Conservation (phyloP, 768 basidiomycete genomes). For the Termitomyces sp. region DNA sequence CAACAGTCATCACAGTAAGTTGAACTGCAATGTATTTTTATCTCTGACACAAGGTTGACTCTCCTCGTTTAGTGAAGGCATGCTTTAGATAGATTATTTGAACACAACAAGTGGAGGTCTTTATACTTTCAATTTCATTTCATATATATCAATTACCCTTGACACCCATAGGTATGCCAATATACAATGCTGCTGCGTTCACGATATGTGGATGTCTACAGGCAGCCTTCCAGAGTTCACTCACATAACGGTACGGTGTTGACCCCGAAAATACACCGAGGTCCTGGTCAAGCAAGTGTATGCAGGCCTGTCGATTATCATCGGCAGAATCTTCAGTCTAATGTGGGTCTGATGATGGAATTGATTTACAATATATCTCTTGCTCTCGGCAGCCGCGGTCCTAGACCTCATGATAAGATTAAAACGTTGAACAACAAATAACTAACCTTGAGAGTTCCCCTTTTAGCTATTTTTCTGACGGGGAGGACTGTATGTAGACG, state of each 20-base stretch:
- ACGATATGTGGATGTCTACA: background rate
- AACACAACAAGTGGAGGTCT: background rate
- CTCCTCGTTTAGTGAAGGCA: background rate
- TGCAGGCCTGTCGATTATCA: background rate
- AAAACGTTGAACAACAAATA: background rate
- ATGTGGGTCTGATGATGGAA: background rate
- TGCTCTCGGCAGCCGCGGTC: background rate
- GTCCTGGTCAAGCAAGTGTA: too few relatives aligned
- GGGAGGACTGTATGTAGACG: background rate
- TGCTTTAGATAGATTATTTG: background rate
- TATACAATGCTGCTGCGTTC: too few relatives aligned
- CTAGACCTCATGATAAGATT: background rate
- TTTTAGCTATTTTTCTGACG: background rate
- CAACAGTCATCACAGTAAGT: conserved; percentile 93
- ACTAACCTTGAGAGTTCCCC: background rate
- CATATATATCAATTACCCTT: background rate
- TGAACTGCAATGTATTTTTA: background rate
- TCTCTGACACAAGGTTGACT: background rate
- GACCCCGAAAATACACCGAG: too few relatives aligned
- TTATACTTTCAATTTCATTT: background rate
- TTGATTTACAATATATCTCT: background rate
- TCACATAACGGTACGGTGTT: background rate
- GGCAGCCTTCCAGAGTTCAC: background rate
- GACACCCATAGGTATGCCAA: background rate
- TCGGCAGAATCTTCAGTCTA: background rate